phyloP scores from a whole-genome alignment of 1,139 yeast genomes.

The Lodderomyces theae region DNA sequence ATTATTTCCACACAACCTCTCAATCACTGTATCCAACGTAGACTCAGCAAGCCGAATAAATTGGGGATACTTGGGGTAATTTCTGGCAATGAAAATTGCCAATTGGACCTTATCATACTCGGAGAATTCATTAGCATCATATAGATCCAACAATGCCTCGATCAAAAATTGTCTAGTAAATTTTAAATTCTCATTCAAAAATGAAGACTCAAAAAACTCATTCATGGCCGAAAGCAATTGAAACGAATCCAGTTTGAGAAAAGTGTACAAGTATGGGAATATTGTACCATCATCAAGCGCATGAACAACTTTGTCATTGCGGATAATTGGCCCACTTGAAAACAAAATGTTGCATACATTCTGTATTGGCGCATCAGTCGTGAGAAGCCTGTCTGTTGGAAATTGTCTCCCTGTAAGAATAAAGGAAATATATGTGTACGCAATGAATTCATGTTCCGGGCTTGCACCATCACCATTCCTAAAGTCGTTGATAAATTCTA shows the following conservation, averaged over 20 bases:
- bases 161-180: constrained; percentile 64
- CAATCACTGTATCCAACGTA: constrained; percentile 45
- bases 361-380: constrained; percentile 38
- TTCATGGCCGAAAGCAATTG: constrained; percentile 64
- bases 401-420: constrained; percentile 74
- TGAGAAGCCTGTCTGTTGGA: constrained; percentile 60
- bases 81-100: constrained; percentile 69
- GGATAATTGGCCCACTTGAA: constrained; percentile 13
- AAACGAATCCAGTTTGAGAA: constrained; percentile 52
- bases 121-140: constrained; percentile 32
- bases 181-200: constrained; percentile 46
- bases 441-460: constrained; percentile 28
- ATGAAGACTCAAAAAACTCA: constrained; percentile 75
- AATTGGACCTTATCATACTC: constrained; percentile 41
- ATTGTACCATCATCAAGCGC: constrained; percentile 32
- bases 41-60: constrained; percentile 69
- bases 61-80: constrained; percentile 77
- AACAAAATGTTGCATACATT: constrained; percentile 56
- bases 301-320: constrained; percentile 14
- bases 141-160: constrained; percentile 60
- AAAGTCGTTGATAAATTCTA: constrained; percentile 50
- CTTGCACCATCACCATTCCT: constrained; percentile 10
- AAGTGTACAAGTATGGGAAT: constrained; percentile 56
- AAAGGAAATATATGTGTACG: constrained; percentile 63
- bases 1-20: constrained; percentile 47